Conservation (phyloP, 2,329 filamentous ascomycete genomes). For the Dactylellina cionopaga region DNA sequence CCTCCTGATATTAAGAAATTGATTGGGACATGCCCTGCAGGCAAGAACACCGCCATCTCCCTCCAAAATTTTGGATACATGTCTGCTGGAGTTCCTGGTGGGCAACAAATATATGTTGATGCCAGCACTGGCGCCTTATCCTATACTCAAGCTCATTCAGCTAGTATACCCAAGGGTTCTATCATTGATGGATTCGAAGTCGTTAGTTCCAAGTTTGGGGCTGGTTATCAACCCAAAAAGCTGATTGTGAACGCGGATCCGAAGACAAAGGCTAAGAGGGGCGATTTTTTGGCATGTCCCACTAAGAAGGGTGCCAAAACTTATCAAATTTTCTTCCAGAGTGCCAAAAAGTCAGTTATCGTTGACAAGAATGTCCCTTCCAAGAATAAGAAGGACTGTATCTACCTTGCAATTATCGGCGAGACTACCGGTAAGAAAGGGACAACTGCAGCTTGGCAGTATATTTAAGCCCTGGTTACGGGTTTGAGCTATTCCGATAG, state of each 20-base stretch:
- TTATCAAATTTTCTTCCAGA: slow-evolving; percentile 64
- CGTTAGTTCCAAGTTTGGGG: slow-evolving; percentile 57
- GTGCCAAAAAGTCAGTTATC: too few relatives aligned
- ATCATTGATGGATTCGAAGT: slow-evolving; percentile 64
- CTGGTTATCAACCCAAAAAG: too few relatives aligned
- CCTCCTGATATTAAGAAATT: slow-evolving; percentile 60
- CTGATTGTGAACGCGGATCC: too few relatives aligned
- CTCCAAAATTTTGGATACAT: slow-evolving; percentile 57
- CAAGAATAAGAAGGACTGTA: slow-evolving; percentile 21
- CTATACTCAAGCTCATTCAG: slow-evolving; percentile 69
- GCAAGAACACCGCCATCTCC: slow-evolving; percentile 64
- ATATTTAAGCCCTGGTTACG: too few relatives aligned
- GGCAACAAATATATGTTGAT: slow-evolving; percentile 70
- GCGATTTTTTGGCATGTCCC: slow-evolving; percentile 65
- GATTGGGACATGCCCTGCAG: slow-evolving; percentile 64
- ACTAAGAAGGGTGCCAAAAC: slow-evolving; percentile 50
- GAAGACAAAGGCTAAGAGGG: too few relatives aligned
- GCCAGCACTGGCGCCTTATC: slow-evolving; percentile 67
- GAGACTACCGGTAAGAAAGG: too few relatives aligned
- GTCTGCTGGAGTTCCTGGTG: slow-evolving; percentile 67
- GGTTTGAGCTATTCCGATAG: too few relatives aligned
- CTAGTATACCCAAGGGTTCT: slow-evolving; percentile 65
- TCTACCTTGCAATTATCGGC: too few relatives aligned
- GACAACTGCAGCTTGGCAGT: too few relatives aligned
- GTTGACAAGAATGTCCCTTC: slow-evolving; percentile 53